Evolutionary conservation across 441 rosid genomes (phyloP), one percentile per base, ranked within the genome.

Genomic region (Adansonia gregorii): DNA sequence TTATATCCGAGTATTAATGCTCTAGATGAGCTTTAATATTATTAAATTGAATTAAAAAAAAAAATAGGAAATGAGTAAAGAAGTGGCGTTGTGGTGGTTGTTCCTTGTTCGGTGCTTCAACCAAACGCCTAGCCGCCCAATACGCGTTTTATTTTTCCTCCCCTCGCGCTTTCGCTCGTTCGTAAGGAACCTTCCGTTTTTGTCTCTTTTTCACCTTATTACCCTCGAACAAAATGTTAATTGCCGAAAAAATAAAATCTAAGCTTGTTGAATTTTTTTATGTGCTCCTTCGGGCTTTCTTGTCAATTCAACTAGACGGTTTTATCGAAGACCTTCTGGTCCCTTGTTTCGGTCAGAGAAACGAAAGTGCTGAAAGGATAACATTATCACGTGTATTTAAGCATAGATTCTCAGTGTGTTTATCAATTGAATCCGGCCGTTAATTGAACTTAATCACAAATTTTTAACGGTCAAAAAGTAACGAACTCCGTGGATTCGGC

Each of bases 31-130:
- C 73, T 80, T 83, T 79, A 74, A 74, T 78, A 61, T 83, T 27
- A 72, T 73, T 59, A 60, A 12, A 60, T 60, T 4, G 20, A 67
- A 39, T 67, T 41, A 67, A 67, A 66, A 54, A 48, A 19, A 17
- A 41, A 45, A 67, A 20, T 46, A 69, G 46, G 39, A 24, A 76
- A 59, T 66, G 79, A 67, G 82, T 73, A 78, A 66, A 77, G 82
- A 70, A 82, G 76, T 71, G 79, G 82, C 73, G 66, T 80, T 81
- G 88, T 70, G 86, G 94, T 78, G 91, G 95, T 89, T 76, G 97
- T 90, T 83, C 12, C 41, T 60, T 6, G 94, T 91, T 91, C 87
- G 98, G 98, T 94, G 85, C 97, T 94, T 94, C 97, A 93, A 92
- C 98, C 96, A 94, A 92, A 92, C 90, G 87, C 87, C 79, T 78